phyloP scores from a whole-genome alignment of 257 asterid genomes.

The Leptodermis oblonga region DNA sequence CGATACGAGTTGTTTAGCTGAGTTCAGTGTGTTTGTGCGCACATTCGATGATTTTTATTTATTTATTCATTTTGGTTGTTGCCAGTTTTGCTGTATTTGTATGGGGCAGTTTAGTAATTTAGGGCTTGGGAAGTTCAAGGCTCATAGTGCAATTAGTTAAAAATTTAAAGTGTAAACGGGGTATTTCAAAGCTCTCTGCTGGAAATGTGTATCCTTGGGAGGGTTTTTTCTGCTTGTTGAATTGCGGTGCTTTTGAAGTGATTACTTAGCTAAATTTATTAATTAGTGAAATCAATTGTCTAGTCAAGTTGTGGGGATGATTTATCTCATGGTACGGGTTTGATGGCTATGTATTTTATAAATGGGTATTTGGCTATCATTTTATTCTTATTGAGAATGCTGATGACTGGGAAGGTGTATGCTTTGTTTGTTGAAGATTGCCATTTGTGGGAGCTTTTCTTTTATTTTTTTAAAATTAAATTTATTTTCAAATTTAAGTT shows the following conservation, averaged over 20 bases:
- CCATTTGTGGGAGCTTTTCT: neutral
- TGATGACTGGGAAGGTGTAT: neutral
- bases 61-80: neutral
- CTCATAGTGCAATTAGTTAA: neutral
- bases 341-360: neutral
- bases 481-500: neutral
- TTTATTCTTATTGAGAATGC: neutral
- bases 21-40: neutral
- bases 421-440: neutral
- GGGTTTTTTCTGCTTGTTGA: neutral
- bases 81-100: neutral
- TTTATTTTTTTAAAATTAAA: no score
- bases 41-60: no score
- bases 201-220: slow-evolving; percentile 8
- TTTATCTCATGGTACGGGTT: neutral
- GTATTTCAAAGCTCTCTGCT: neutral
- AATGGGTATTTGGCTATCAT: neutral
- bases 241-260: neutral
- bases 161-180: neutral
- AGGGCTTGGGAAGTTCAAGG: neutral
- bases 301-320: neutral
- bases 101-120: neutral
- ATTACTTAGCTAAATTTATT: neutral
- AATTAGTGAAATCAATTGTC: neutral
- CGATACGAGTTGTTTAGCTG: neutral